phyloP scores from a whole-genome alignment of 2,329 filamentous ascomycete genomes.

The Xylaria sp. region DNA sequence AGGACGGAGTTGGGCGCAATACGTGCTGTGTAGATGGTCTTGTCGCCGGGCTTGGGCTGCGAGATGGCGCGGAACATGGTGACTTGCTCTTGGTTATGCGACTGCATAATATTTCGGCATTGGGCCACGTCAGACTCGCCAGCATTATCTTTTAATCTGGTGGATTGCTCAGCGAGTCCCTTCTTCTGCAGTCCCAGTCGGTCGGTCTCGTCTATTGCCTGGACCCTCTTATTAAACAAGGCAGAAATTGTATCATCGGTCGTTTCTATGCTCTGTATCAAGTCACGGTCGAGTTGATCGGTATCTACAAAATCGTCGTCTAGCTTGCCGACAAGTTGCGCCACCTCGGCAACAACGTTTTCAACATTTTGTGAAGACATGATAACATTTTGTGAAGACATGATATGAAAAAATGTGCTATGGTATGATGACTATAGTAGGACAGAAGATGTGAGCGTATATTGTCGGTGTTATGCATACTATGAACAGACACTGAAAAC shows the following conservation, averaged over 20 bases:
- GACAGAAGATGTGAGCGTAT: no score
- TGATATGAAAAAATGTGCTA: background rate
- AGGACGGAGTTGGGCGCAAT: no score
- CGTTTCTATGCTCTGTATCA: background rate
- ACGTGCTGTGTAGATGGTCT: no score
- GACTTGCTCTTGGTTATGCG: background rate
- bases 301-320: background rate
- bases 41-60: no score
- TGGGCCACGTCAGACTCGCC: background rate
- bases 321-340: background rate
- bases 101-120: background rate
- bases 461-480: no score
- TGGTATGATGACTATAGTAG: no score
- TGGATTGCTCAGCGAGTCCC: background rate
- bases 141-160: background rate
- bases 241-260: background rate
- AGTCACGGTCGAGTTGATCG: background rate
- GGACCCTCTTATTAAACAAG: background rate
- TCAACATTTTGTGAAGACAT: background rate
- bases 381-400: no score
- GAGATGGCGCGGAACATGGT: no score
- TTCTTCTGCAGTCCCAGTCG: background rate
- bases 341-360: constrained; percentile 1
- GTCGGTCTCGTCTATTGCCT: background rate
- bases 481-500: no score